A percentile compares a stretch with the other conserved stretches of the same genome.
phyloP scores from a whole-genome alignment of 345 rosid genomes.

The Syzygium oleosum region DNA sequence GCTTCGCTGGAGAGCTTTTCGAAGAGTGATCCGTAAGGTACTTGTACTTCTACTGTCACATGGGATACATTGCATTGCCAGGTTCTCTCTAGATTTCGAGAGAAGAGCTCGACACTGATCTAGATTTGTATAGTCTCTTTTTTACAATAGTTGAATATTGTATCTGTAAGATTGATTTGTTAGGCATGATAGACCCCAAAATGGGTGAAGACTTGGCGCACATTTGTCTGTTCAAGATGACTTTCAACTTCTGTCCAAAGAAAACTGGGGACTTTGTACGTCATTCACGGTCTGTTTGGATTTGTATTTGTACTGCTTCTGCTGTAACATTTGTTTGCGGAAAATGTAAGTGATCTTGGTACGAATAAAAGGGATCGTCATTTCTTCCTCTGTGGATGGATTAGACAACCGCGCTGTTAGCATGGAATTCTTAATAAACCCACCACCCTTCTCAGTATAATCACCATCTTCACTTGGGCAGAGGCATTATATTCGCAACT shows the following conservation, averaged over 20 bases:
- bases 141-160: not conserved
- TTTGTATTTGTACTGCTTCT: not conserved
- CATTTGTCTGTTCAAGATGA: not conserved
- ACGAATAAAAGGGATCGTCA: not conserved
- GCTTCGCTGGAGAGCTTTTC: slow-evolving; percentile 17
- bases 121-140: not conserved
- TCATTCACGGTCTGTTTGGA: not conserved
- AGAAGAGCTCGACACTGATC: not conserved
- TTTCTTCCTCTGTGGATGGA: not conserved
- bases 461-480: not conserved
- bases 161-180: not conserved
- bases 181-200: not conserved
- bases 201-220: not conserved
- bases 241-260: not conserved
- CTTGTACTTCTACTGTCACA: not conserved
- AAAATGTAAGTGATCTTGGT: not conserved
- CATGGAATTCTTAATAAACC: not conserved
- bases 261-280: not conserved
- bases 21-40: slow-evolving; percentile 18
- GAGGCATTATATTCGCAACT: not conserved
- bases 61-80: not conserved
- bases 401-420: not conserved
- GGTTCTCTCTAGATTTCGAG: not conserved
- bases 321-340: not conserved
- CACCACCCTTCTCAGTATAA: not conserved